A percentile compares a stretch with the other conserved stretches of the same genome.
phyloP scores from a whole-genome alignment of 768 basidiomycete species.

The Podaxis sp. region DNA sequence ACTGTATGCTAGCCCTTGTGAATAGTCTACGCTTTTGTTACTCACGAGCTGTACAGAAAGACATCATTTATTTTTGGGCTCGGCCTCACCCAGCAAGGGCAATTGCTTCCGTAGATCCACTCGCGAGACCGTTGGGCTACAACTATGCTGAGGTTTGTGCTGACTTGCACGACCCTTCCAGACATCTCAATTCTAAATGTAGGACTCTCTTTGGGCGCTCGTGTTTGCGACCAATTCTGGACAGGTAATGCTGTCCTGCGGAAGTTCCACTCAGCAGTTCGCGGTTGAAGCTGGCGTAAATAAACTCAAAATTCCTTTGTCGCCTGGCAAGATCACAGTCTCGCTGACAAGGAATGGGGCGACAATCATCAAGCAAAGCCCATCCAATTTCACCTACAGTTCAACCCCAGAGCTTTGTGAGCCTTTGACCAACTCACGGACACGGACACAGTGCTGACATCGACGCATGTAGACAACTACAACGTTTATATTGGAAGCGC shows the following conservation, averaged over 20 bases:
- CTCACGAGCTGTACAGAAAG: constrained; percentile 27
- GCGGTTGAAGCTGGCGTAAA: constrained; percentile 48
- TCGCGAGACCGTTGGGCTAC: constrained; percentile 44
- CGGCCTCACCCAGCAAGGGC: constrained; percentile 60
- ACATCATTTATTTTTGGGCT: constrained; percentile 54
- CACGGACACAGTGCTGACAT: constrained; percentile 10
- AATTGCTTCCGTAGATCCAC: constrained; percentile 34
- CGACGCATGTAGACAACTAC: constrained; percentile 45
- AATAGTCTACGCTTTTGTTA: neutral
- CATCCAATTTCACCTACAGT: constrained; percentile 37
- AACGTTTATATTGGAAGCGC: constrained; percentile 58
- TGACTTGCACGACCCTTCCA: neutral
- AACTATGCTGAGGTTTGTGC: constrained; percentile 43
- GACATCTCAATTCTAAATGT: neutral
- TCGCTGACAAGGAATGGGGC: constrained; percentile 46
- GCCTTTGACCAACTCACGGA: constrained; percentile 10
- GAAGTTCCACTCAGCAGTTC: constrained; percentile 34
- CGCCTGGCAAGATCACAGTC: constrained; percentile 54
- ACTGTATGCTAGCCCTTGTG: constrained; percentile 36
- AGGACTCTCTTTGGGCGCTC: constrained; percentile 65
- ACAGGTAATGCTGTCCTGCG: constrained; percentile 46
- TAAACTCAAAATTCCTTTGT: constrained; percentile 55
- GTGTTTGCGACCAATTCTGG: constrained; percentile 52
- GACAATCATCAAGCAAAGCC: constrained; percentile 46
- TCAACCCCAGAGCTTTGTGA: constrained; percentile 32